Base-by-base conservation (phyloP, 106 monocot genomes). In the Gastrodia elata region DNA sequence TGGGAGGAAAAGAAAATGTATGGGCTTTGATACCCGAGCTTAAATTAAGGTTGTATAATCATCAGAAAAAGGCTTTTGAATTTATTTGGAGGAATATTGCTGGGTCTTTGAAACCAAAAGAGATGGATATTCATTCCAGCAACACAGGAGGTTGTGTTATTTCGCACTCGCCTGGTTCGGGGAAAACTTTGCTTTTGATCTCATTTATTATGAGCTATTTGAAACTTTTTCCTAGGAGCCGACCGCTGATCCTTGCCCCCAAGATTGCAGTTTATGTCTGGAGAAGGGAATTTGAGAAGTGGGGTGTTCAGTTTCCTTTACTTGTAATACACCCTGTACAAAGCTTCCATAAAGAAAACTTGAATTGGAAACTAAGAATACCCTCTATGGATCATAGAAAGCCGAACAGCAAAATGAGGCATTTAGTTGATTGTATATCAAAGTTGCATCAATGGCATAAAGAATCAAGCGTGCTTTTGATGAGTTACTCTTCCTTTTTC, bases 101-200 rank as follows among this genome's bases (percentile, higher is more conserved):
- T 65, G 93, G 89, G 14, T 77, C 80, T 55, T 65, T 87, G 32
- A 67, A 86, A 5, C 80, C 76, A 40, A 72, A 82, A 77, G 76
- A 81, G 26, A 77, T 79, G 75, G 75, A 74, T 14, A n/a, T 37
- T 57, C 8, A 27, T 38, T 79, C 82, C 70, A 61, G 38, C 5
- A 69, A 77, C 7, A 80, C 76, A 22, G 93, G 89, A 65, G 93
- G 93, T 33, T 93, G 89, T 71, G 89, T 93, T 65, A 83, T 93
- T 67, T 87, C 93, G 67, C 93, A 93, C 76, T 76, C 93, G 68
- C 89, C 89, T 10, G 93, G 89, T 1, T 79, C 89, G 20, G 93
- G 93, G 16, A 93, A 93, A 76, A 93, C 93, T 26, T 64, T 89
- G 13, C 81, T 83, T 3, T 65, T 89, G 18, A 87, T 93, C 39